These are phyloP conservation scores for Nigrospora sphaerica DNA, from an alignment of 2,329 filamentous ascomycete genomes.

Conservation along the genomic window DNA sequence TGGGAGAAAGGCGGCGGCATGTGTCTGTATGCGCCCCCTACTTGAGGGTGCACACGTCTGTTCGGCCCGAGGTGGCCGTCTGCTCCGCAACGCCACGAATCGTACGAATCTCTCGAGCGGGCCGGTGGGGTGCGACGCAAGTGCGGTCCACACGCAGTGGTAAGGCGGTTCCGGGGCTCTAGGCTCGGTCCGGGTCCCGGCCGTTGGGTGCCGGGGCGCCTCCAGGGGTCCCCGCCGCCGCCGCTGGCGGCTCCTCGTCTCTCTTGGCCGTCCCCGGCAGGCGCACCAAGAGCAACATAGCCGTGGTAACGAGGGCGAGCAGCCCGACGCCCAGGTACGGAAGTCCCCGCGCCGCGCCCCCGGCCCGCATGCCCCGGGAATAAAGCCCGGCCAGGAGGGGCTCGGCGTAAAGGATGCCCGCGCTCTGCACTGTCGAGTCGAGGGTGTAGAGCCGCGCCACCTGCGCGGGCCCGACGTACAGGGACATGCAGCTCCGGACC, in stretches of 20 bases:
- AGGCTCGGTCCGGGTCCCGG: too few relatives aligned
- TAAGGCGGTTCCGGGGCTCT: too few relatives aligned
- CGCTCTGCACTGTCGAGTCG: slow-evolving; percentile 13
- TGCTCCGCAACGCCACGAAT: too few relatives aligned
- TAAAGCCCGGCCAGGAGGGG: slow-evolving; percentile 20
- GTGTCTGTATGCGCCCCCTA: too few relatives aligned
- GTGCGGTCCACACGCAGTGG: too few relatives aligned
- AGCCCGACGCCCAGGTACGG: slow-evolving; percentile 22
- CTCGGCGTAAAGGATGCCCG: slow-evolving; percentile 15
- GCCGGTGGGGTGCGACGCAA: too few relatives aligned
- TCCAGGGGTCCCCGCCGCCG: neutral
- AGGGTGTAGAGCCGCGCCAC: slow-evolving; percentile 20
- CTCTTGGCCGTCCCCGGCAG: slow-evolving; percentile 2
- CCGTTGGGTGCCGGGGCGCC: too few relatives aligned
- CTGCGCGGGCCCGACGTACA: slow-evolving; percentile 18
- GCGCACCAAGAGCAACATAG: slow-evolving; percentile 13
- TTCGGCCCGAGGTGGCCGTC: too few relatives aligned
- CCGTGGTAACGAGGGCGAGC: slow-evolving; percentile 15
- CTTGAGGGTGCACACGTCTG: too few relatives aligned
- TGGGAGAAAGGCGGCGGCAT: too few relatives aligned
- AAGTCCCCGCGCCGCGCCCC: slow-evolving; percentile 19
- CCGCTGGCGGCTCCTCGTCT: slow-evolving; percentile 11
- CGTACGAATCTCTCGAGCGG: too few relatives aligned
- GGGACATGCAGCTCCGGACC: slow-evolving; percentile 15
- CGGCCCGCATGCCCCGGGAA: slow-evolving; percentile 20